Evolutionary conservation across 352 stramenopile genomes (phyloP), one percentile per base, ranked within the genome.

Genomic region (Phytophthora pluvialis): DNA sequence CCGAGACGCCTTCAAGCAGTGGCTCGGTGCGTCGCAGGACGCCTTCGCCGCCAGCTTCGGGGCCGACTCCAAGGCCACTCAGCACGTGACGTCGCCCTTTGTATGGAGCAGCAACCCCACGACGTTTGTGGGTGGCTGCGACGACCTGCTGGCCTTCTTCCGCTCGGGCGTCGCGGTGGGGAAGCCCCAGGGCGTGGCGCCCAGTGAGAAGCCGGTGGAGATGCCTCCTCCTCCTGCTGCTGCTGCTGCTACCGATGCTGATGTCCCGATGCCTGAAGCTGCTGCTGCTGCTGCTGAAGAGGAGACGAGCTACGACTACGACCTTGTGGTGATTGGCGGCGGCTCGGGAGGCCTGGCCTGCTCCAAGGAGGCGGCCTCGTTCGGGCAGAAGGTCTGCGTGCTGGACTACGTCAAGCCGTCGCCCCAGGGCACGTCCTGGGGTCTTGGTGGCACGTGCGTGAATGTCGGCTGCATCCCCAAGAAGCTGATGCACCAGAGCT

Each of bases 391-490:
- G 49, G 97, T 99, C 39, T 95, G 94, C 5, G 85, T 98, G 44
- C 83, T 99, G 33, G 98, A 99, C 80, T 99, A 98, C 75, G 97
- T 95, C 60, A 93, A 95, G 67, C 85, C 85, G 35, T 98, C 88
- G 42, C 92, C 93, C 1, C 79, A 85, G 16, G 90, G 90, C 29
- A 97, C 88, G 28, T 88, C 73, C 31, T 98, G 93, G 94, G 93
- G 94, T 13, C 84, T 98, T 31, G 94, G 94, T 35, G 97, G 98
- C 46, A 99, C 98, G 28, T 99, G 98, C 64, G 97, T 99, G 56
- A 99, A 99, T 74, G 97, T 99, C 5, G 98, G 98, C 15, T 99
- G 98, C 66, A 99, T 99, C 68, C 97, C 98, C 26, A 99, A 99
- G 81, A 99, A 99, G 75, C 81, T 99, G 12, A 99, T 99, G 92